Base-by-base conservation (phyloP, 331 rosid species). In the Malus hybrid region DNA sequence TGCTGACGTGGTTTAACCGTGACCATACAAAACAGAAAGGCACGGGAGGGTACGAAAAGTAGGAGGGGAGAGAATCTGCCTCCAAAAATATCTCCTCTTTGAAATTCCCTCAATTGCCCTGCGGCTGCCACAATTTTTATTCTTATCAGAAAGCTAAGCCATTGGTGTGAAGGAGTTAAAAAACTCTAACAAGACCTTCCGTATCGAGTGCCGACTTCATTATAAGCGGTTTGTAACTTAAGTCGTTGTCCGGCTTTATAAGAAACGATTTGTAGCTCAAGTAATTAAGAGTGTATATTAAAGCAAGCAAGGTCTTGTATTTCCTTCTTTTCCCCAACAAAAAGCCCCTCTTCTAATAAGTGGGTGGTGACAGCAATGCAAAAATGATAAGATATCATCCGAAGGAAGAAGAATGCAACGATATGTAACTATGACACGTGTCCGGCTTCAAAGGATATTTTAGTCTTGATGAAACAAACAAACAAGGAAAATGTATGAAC, bases 71-170 rank as follows among this genome's bases (percentile, higher is more conserved):
- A 24, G 24, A 24, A 24, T 24, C 24, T 24, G 24, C 1, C 24
- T 24, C 24, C 24, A 12, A 20, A 72, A 72, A 57, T 72, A 57
- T 72, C 67, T 5, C 4, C 28, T 34, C 39, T 36, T 36, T 57
- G 67, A 57, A 55, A 22, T 34, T 13, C 59, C 46, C 12, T 57
- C 15, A 9, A n/a, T 34, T 31, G 7, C 68, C 44, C 4, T 27
- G 29, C 31, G 77, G n/a, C 70, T 19, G 19, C 69, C 77, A 44
- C 46, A 61, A 73, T 42, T 61, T 69, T 28, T 72, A 36, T 20
- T 39, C 27, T 36, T 1, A 72, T 72, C 10, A 34, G 3, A 62
- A 56, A 31, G 54, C 29, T 5, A 22, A 57, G 77, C 20, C 70
- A 62, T 34, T 14, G 5, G 32, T 10, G 10, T 13, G 39, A 2